phyloP scores from a whole-genome alignment of 1,139 yeast species.

The Komagataea norvegica region DNA sequence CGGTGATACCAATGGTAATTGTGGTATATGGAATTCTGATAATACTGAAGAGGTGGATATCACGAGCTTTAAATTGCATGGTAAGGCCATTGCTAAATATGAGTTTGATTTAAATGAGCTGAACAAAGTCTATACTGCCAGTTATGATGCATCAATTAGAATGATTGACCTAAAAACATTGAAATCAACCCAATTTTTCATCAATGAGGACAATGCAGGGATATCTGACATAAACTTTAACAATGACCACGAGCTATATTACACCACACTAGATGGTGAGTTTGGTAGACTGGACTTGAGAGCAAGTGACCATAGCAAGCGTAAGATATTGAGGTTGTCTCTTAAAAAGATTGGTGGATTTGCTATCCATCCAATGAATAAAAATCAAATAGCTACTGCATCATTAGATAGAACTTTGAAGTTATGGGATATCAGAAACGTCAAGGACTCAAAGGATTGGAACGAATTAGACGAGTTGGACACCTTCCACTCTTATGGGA shows the following conservation, averaged over 20 bases:
- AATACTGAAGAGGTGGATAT: conserved; percentile 45
- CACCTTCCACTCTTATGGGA: conserved; percentile 55
- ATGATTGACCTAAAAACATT: conserved; percentile 60
- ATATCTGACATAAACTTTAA: conserved; percentile 52
- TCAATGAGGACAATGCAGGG: conserved; percentile 54
- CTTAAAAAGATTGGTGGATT: conserved; percentile 93
- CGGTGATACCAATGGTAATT: conserved; percentile 80
- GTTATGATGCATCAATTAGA: conserved; percentile 86
- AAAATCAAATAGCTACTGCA: conserved; percentile 69
- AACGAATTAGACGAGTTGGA: conserved; percentile 37
- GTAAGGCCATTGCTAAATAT: conserved; percentile 65
- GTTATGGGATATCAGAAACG: conserved; percentile 77
- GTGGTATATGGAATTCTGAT: conserved; percentile 87
- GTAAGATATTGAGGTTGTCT: conserved; percentile 53
- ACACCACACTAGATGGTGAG: conserved; percentile 76
- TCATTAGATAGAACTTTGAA: conserved; percentile 81
- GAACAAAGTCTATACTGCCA: conserved; percentile 57
- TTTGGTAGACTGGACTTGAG: conserved; percentile 70
- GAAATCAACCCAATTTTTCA: conserved; percentile 53
- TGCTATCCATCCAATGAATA: conserved; percentile 62
- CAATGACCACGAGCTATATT: conserved; percentile 53
- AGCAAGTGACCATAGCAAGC: conserved; percentile 33
- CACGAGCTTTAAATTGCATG: conserved; percentile 66
- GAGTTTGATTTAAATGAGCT: conserved; percentile 47
- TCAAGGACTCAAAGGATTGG: conserved; percentile 39